Evolutionary conservation across 345 rosid species (phyloP).

Genomic region (Boechera stricta): DNA sequence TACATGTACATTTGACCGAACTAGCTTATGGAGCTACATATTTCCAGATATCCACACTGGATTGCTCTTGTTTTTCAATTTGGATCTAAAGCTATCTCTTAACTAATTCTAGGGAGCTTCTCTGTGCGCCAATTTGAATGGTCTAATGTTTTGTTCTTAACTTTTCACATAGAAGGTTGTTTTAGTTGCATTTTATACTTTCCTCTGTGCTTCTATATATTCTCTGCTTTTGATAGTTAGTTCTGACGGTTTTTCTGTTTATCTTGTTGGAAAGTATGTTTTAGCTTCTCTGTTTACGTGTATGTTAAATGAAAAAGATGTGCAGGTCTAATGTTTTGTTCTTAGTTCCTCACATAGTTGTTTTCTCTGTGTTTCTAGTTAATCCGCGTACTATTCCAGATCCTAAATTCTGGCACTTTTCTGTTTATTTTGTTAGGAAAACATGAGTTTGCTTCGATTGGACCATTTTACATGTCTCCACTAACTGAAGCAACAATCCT

Average conservation of each 20-base stretch:
- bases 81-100: neutral
- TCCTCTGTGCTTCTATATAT: neutral
- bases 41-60: neutral
- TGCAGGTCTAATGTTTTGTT: neutral
- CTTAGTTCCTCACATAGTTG: neutral
- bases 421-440: slow-evolving; percentile 9
- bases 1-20: neutral
- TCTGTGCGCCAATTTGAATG: neutral
- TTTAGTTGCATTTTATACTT: neutral
- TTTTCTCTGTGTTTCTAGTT: neutral
- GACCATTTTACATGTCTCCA: neutral
- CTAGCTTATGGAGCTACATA: slow-evolving; percentile 1
- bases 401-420: neutral
- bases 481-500: slow-evolving; percentile 1
- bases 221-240: neutral
- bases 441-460: neutral
- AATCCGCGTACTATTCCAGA: neutral
- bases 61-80: neutral
- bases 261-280: neutral
- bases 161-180: neutral
- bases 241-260: neutral
- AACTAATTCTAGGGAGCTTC: slow-evolving; percentile 1
- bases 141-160: neutral
- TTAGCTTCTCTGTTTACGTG: neutral
- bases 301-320: neutral